Percentiles rank a stretch among this genome's conserved stretches.
Evolutionary conservation across 108 stramenopile species (phyloP).

Genomic region (Nitzschia inconspicua): DNA sequence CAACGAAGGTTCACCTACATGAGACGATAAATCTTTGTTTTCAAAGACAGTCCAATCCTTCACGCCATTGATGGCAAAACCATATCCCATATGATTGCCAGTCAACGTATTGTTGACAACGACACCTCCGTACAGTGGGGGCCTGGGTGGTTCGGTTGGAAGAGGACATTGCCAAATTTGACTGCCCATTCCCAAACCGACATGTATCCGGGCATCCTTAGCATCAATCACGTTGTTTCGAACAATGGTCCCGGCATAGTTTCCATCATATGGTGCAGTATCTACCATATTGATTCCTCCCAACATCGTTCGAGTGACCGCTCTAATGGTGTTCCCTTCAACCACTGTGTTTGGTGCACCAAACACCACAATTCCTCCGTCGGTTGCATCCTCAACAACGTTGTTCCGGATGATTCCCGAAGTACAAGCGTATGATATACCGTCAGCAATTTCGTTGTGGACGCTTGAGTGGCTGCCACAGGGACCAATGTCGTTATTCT

Average conservation of each 20-base stretch:
- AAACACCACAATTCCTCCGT: not conserved
- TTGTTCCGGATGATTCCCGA: not conserved
- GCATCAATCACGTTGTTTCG: not conserved
- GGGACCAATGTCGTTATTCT: not conserved
- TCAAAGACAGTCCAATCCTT: not conserved
- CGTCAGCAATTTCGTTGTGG: not conserved
- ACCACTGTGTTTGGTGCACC: not conserved
- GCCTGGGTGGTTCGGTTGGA: too few relatives aligned
- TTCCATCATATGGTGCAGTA: slow-evolving; percentile 1
- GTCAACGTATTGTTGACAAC: not conserved
- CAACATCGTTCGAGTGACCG: not conserved
- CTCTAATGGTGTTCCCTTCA: not conserved
- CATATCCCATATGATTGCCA: not conserved
- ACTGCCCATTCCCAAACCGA: not conserved
- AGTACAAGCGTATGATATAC: not conserved
- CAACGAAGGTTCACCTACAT: too few relatives aligned
- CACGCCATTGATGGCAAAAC: slow-evolving; percentile 1
- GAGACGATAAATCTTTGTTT: not conserved
- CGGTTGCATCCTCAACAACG: not conserved
- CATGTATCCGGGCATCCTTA: not conserved
- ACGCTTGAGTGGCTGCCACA: not conserved
- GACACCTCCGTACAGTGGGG: not conserved
- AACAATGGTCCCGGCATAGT: not conserved
- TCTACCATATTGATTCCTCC: not conserved
- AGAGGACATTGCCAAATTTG: not conserved